Conservation (phyloP, 2,329 filamentous ascomycete species). For the Verticillium longisporum region DNA sequence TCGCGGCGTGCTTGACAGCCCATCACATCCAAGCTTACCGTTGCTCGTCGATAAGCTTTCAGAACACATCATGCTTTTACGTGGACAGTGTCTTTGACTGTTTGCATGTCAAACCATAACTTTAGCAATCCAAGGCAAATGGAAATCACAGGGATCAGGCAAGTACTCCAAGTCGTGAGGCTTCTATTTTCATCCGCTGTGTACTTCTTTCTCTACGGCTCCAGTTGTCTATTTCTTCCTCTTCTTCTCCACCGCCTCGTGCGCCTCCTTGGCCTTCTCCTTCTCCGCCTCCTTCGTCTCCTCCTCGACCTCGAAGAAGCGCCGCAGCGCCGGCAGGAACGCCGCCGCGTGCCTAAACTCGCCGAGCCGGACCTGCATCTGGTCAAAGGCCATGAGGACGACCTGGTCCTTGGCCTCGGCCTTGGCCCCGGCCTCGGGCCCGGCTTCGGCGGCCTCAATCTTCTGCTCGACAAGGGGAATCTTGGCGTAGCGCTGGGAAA, state of each 20-base stretch:
- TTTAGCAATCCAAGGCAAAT: no score
- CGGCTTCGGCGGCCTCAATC: slow-evolving; percentile 13
- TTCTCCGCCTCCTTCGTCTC: slow-evolving; percentile 8
- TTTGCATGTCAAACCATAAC: no score
- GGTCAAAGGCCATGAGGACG: slow-evolving; percentile 69
- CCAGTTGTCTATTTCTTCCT: background rate
- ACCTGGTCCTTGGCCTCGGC: slow-evolving; percentile 48
- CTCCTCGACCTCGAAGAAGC: slow-evolving; percentile 41
- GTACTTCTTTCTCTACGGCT: background rate
- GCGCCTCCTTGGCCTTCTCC: slow-evolving; percentile 9
- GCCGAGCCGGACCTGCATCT: slow-evolving; percentile 66
- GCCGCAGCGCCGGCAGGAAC: slow-evolving; percentile 53
- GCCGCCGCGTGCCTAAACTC: slow-evolving; percentile 62
- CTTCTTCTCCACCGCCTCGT: background rate
- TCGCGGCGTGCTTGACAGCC: no score
- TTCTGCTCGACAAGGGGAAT: slow-evolving; percentile 43
- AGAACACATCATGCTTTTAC: no score
- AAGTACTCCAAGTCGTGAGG: no score
- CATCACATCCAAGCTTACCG: no score
- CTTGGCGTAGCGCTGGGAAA: slow-evolving; percentile 89
- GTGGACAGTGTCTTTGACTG: no score
- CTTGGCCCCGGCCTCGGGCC: slow-evolving; percentile 10
- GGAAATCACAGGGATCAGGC: no score
- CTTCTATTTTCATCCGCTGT: background rate
- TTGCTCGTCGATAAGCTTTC: no score